Conservation (phyloP, 148 eudicot genomes). For the Rhododendron vialii region DNA sequence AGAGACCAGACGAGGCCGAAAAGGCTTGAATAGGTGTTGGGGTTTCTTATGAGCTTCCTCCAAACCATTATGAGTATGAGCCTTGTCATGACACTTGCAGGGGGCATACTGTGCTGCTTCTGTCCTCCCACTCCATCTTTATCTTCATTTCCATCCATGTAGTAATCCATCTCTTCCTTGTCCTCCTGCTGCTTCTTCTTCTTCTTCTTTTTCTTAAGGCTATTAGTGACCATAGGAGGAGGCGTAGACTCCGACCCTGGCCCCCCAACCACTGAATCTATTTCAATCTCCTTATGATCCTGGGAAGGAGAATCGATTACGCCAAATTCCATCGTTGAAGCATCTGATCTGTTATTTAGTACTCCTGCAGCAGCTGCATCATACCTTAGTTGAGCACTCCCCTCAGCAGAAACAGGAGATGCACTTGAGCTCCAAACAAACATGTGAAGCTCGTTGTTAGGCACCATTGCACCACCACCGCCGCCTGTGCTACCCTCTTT, state of each 20-base stretch:
- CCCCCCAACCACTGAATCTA: slow-evolving; percentile 25
- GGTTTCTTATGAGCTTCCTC: slow-evolving; percentile 95
- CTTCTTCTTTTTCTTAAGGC: not conserved
- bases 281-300: slow-evolving; percentile 41
- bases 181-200: not conserved
- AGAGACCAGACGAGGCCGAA: slow-evolving; percentile 92
- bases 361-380: slow-evolving; percentile 21
- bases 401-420: slow-evolving; percentile 76
- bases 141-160: slow-evolving; percentile 39
- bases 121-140: slow-evolving; percentile 28
- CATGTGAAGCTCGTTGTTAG: slow-evolving; percentile 82
- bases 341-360: slow-evolving; percentile 27
- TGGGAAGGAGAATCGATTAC: slow-evolving; percentile 50
- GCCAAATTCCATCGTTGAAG: slow-evolving; percentile 21
- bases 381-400: slow-evolving; percentile 16
- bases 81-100: slow-evolving; percentile 92
- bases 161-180: not conserved
- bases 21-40: slow-evolving; percentile 87
- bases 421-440: slow-evolving; percentile 98
- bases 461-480: not conserved
- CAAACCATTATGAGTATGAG: slow-evolving; percentile 97
- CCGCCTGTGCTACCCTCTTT: slow-evolving; percentile 33
- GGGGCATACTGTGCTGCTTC: slow-evolving; percentile 79
- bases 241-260: slow-evolving; percentile 57
- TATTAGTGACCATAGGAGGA: not conserved